A percentile compares a stretch with the other conserved stretches of the same genome.
phyloP scores from a whole-genome alignment of 2,329 filamentous ascomycete species.

The Aspergillus calidoustus region DNA sequence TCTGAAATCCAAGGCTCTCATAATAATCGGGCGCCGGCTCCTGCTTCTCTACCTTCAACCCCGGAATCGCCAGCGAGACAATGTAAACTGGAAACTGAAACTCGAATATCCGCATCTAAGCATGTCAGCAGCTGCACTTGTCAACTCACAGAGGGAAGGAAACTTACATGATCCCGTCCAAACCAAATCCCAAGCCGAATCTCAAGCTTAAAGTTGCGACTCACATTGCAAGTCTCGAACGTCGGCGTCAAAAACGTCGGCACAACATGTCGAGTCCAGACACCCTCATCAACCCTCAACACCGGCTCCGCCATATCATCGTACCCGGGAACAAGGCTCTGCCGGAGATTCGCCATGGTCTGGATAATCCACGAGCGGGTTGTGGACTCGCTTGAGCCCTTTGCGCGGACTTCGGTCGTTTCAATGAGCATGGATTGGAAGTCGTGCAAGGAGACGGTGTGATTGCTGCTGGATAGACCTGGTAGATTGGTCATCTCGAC shows the following conservation, averaged over 20 bases:
- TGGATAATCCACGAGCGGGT: slow-evolving; percentile 23
- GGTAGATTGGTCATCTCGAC: slow-evolving; percentile 18
- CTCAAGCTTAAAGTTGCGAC: slow-evolving; percentile 21
- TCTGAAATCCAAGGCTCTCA: not conserved
- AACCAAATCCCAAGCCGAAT: slow-evolving; percentile 21
- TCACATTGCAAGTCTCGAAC: slow-evolving; percentile 27
- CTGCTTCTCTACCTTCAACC: not conserved
- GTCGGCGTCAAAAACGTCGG: slow-evolving; percentile 17
- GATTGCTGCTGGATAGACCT: not conserved
- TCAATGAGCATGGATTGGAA: slow-evolving; percentile 30
- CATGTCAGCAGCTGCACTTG: not conserved
- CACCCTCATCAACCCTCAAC: not conserved
- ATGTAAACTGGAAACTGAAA: slow-evolving; percentile 25
- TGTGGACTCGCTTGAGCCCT: slow-evolving; percentile 8
- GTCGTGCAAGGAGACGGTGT: slow-evolving; percentile 15
- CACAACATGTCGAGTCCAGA: slow-evolving; percentile 15
- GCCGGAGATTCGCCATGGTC: slow-evolving; percentile 21
- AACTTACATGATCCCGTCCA: slow-evolving; percentile 15
- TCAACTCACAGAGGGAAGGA: not conserved
- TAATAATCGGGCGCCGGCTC: not conserved
- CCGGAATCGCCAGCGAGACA: not conserved
- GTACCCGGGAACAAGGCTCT: not conserved
- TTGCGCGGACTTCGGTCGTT: slow-evolving; percentile 21
- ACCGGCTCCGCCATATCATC: not conserved
- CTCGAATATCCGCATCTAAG: slow-evolving; percentile 19